phyloP scores from a whole-genome alignment of 495 filamentous ascomycete species.

The Saxophila tyrrhenica region DNA sequence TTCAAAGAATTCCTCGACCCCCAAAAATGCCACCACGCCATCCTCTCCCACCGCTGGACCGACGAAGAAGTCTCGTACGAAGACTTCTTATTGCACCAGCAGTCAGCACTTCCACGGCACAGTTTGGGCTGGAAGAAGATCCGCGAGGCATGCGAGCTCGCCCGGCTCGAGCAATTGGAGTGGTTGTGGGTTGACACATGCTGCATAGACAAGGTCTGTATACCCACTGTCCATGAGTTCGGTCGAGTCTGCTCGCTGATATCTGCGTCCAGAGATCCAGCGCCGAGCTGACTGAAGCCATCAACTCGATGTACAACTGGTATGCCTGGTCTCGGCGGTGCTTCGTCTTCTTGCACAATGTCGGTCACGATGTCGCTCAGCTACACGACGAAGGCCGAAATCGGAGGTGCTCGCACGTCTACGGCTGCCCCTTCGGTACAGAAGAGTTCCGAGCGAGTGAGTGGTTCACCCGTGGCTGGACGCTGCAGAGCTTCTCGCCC shows the following conservation, averaged over 20 bases:
- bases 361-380: no score
- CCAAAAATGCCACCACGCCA: constrained; percentile 5
- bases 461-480: constrained; percentile 16
- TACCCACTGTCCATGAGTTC: background rate
- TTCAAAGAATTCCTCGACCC: constrained; percentile 9
- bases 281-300: constrained; percentile 6
- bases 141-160: constrained; percentile 1
- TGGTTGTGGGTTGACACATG: constrained; percentile 18
- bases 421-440: no score
- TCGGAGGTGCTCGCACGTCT: no score
- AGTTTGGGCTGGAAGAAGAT: constrained; percentile 6
- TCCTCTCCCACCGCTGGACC: constrained; percentile 16
- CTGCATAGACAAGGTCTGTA: constrained; percentile 19
- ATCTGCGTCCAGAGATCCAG: background rate
- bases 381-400: no score
- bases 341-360: constrained; percentile 3
- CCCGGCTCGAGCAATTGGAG: background rate
- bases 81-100: background rate
- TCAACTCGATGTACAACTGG: constrained; percentile 11
- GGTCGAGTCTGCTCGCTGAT: background rate
- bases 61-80: constrained; percentile 12
- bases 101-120: background rate
- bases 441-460: constrained; percentile 9
- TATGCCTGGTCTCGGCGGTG: constrained; percentile 3
- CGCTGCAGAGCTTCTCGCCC: constrained; percentile 11